These are phyloP conservation scores for Gossypium herbaceum DNA, from an alignment of 345 rosid species.

Conservation along the genomic window DNA sequence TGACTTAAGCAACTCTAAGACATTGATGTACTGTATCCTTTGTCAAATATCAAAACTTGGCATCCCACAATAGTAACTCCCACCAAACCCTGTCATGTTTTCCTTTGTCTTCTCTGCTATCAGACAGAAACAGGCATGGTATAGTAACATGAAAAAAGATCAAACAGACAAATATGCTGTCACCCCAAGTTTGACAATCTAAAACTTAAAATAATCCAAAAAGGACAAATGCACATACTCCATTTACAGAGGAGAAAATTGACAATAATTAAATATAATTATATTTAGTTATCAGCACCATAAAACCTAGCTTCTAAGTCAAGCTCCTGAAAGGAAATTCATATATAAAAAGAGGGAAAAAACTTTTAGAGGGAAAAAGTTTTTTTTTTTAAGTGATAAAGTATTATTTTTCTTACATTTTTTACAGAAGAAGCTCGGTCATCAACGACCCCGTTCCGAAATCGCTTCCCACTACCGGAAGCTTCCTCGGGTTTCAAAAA, in stretches of 20 bases:
- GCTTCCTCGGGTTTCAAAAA: slow-evolving; percentile 75
- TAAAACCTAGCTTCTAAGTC: background rate
- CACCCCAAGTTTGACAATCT: slow-evolving; percentile 9
- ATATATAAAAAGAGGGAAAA: background rate
- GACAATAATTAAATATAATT: background rate
- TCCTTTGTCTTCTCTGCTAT: background rate
- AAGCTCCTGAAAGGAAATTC: background rate
- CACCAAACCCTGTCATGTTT: slow-evolving; percentile 11
- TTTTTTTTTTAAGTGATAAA: background rate
- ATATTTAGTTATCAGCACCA: background rate
- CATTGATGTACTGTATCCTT: slow-evolving; percentile 18
- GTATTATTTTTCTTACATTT: slow-evolving; percentile 47
- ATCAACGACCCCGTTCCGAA: slow-evolving; percentile 58
- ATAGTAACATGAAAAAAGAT: background rate
- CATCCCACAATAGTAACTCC: slow-evolving; percentile 24
- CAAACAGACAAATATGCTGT: background rate
- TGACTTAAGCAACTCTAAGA: background rate
- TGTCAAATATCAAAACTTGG: slow-evolving; percentile 21
- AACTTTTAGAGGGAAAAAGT: slow-evolving; percentile 4
- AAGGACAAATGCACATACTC: slow-evolving; percentile 3
- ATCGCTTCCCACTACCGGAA: slow-evolving; percentile 75
- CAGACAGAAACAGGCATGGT: slow-evolving; percentile 12
- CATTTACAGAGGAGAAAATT: background rate
- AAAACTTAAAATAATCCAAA: background rate
- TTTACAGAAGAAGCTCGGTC: slow-evolving; percentile 58